These are phyloP conservation scores for Abrus pulchellus DNA, from an alignment of 306 rosid genomes.

Conservation along the genomic window DNA sequence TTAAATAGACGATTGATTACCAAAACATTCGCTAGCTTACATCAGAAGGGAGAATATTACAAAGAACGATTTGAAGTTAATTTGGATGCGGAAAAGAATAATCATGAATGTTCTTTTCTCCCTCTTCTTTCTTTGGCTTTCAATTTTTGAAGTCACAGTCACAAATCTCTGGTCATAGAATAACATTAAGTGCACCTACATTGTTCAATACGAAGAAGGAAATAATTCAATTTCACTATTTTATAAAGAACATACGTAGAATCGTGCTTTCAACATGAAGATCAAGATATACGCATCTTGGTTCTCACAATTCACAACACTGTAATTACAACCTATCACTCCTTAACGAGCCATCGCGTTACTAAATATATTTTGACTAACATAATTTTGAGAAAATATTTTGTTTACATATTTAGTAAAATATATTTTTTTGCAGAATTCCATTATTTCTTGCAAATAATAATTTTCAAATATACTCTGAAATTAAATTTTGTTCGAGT, in stretches of 20 bases:
- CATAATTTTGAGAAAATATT: background rate
- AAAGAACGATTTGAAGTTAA: background rate
- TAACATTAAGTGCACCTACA: conserved; percentile 1
- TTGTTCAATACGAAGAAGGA: background rate
- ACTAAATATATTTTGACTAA: background rate
- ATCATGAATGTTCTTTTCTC: conserved; percentile 36
- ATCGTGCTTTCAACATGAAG: background rate
- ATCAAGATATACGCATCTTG: background rate
- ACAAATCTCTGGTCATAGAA: background rate
- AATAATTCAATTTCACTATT: background rate
- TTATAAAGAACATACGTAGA: background rate
- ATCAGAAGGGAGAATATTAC: conserved; percentile 8
- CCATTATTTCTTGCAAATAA: background rate
- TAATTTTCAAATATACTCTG: background rate
- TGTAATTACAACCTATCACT: background rate
- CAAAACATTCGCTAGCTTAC: conserved; percentile 12
- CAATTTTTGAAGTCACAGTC: background rate
- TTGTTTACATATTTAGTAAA: background rate
- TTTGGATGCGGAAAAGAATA: conserved; percentile 4
- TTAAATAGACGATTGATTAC: background rate
- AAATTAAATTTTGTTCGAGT: too few relatives aligned
- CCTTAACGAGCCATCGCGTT: background rate
- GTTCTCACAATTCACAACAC: background rate
- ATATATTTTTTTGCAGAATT: too few relatives aligned
- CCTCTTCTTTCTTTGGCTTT: conserved; percentile 5